These are phyloP conservation scores for Maudiozyma turicensis DNA, from an alignment of 805 yeast genomes.

Conservation along the genomic window DNA sequence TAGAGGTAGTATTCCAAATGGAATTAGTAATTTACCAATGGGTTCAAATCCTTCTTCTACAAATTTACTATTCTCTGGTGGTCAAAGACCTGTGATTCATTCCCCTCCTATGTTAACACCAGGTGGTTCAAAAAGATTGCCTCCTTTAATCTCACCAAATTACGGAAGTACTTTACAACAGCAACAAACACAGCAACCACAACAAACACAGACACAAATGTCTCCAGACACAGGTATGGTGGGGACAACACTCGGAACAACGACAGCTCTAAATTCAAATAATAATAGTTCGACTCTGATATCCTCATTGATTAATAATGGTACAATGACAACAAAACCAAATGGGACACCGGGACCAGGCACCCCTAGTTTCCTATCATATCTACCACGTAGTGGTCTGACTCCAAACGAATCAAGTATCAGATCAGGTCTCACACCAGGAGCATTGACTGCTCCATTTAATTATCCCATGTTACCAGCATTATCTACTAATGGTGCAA, in stretches of 20 bases:
- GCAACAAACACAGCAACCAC: not conserved
- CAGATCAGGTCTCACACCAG: conserved; percentile 67
- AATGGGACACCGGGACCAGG: not conserved
- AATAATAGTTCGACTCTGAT: not conserved
- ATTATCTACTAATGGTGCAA: not conserved
- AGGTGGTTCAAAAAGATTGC: conserved; percentile 46
- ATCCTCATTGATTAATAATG: not conserved
- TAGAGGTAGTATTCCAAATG: not conserved
- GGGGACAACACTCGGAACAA: not conserved
- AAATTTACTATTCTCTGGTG: conserved; percentile 1
- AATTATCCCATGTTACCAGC: conserved; percentile 14
- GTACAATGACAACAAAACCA: not conserved
- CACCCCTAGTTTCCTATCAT: conserved; percentile 5
- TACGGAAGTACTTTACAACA: not conserved
- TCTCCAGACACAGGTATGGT: not conserved
- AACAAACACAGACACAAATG: too few species aligned
- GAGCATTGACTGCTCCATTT: conserved; percentile 25
- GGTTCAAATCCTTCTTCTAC: not conserved
- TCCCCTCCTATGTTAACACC: conserved; percentile 45
- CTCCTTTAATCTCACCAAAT: conserved; percentile 27
- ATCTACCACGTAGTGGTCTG: conserved; percentile 42
- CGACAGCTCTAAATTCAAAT: not conserved
- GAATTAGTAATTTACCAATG: not conserved
- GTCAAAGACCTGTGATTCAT: conserved; percentile 14
- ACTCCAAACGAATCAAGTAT: conserved; percentile 70